A percentile compares a stretch with the other conserved stretches of the same genome.
phyloP scores from a whole-genome alignment of 2,329 filamentous ascomycete species.

The Fusarium sp. region DNA sequence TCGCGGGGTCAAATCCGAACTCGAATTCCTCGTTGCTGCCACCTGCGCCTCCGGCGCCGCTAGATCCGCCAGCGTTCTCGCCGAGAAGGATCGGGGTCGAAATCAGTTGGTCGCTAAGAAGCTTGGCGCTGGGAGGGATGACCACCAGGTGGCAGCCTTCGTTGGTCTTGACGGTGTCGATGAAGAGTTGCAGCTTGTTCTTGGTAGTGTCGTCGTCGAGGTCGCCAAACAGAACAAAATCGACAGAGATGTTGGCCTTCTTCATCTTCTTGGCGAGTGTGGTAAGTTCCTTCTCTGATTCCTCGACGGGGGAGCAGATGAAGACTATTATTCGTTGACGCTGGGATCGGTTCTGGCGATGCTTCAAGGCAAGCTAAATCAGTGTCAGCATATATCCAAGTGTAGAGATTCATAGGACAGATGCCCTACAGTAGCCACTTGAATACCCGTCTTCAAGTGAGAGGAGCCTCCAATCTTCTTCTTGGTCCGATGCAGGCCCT shows the following conservation, averaged over 20 bases:
- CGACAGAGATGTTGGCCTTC: conserved; percentile 94
- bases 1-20: conserved; percentile 90
- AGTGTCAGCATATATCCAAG: conserved; percentile 41
- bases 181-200: conserved; percentile 95
- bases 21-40: conserved; percentile 75
- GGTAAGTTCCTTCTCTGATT: conserved; percentile 89
- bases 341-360: conserved; percentile 97
- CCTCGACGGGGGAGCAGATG: conserved; percentile 91
- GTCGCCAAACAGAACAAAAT: conserved; percentile 96
- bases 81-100: conserved; percentile 91
- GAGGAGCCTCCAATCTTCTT: conserved; percentile 91
- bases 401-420: background rate
- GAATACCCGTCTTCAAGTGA: conserved; percentile 93
- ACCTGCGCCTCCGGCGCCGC: conserved; percentile 70
- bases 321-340: conserved; percentile 97
- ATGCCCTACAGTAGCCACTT: conserved; percentile 87
- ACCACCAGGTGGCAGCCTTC: conserved; percentile 94
- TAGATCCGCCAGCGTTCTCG: conserved; percentile 75
- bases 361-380: conserved; percentile 89
- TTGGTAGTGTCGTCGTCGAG: conserved; percentile 89
- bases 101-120: conserved; percentile 93
- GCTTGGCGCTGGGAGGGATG: conserved; percentile 90
- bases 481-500: conserved; percentile 89
- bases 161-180: conserved; percentile 90
- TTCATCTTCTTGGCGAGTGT: conserved; percentile 98